Evolutionary conservation across 2,329 filamentous ascomycete species (phyloP).

Genomic region (Paraphoma chrysanthemicola): DNA sequence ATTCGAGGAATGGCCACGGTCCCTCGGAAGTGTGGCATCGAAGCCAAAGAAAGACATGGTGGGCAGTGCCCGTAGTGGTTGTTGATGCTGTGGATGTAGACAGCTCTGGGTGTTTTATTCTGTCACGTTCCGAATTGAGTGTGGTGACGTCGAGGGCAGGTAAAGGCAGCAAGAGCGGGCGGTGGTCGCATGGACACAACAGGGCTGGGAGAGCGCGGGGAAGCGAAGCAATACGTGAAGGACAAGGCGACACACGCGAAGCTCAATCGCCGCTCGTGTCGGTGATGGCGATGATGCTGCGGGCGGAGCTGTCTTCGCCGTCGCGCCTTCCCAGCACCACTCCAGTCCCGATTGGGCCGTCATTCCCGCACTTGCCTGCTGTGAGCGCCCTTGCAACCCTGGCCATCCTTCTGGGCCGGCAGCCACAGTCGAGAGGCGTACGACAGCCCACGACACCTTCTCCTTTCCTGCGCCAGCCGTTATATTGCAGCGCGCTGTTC

Average conservation of each 20-base stretch:
- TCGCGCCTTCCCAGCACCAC: constrained; percentile 4
- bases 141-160: constrained; percentile 29
- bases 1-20: constrained; percentile 68
- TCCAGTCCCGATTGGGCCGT: constrained; percentile 6
- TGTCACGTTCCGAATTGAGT: neutral
- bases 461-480: constrained; percentile 1
- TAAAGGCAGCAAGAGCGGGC: constrained; percentile 9
- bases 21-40: constrained; percentile 71
- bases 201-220: neutral
- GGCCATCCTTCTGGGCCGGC: constrained; percentile 2
- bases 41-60: constrained; percentile 93
- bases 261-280: neutral
- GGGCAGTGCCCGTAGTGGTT: constrained; percentile 16
- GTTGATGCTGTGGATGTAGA: neutral
- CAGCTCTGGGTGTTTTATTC: constrained; percentile 3
- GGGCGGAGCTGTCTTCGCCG: neutral
- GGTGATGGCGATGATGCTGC: constrained; percentile 6
- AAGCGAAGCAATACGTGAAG: neutral
- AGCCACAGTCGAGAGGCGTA: constrained; percentile 21
- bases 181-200: constrained; percentile 11
- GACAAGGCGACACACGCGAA: neutral
- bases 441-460: constrained; percentile 14
- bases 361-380: constrained; percentile 6
- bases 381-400: neutral
- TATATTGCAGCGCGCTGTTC: neutral